Percentiles rank a stretch among this genome's conserved stretches.
These are phyloP conservation scores for Kwoniella dejecticola DNA, from an alignment of 768 basidiomycete species.

Conservation along the genomic window DNA sequence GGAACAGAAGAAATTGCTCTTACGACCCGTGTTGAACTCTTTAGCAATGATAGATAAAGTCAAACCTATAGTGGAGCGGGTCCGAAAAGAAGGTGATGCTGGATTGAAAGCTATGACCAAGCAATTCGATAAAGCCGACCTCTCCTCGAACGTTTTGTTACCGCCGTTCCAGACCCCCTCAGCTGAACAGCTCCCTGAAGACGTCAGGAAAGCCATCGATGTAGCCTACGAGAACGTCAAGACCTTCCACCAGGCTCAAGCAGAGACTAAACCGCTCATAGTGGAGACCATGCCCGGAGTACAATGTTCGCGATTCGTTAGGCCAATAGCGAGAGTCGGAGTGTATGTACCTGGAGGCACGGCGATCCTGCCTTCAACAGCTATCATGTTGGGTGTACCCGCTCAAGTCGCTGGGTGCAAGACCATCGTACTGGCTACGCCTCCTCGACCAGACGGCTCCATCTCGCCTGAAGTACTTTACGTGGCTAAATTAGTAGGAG, in stretches of 20 bases:
- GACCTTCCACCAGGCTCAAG: slow-evolving; percentile 88
- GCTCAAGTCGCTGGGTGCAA: slow-evolving; percentile 96
- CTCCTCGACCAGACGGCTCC: slow-evolving; percentile 88
- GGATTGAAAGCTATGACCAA: slow-evolving; percentile 86
- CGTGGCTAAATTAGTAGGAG: slow-evolving; percentile 87
- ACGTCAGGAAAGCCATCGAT: slow-evolving; percentile 80
- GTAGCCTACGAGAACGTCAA: slow-evolving; percentile 86
- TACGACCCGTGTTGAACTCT: slow-evolving; percentile 82
- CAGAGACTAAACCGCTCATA: slow-evolving; percentile 67
- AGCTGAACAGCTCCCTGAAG: slow-evolving; percentile 52
- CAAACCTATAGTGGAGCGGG: slow-evolving; percentile 86
- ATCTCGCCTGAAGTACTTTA: slow-evolving; percentile 98
- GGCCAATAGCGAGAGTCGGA: slow-evolving; percentile 93
- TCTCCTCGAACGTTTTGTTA: slow-evolving; percentile 69
- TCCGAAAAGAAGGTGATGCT: slow-evolving; percentile 77
- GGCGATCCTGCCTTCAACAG: slow-evolving; percentile 91
- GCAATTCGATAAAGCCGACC: slow-evolving; percentile 83
- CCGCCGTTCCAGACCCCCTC: slow-evolving; percentile 75
- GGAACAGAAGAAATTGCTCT: slow-evolving; percentile 71
- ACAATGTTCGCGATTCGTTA: slow-evolving; percentile 88
- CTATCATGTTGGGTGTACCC: slow-evolving; percentile 95
- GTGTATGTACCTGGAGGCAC: slow-evolving; percentile 97
- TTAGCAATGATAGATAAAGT: slow-evolving; percentile 90
- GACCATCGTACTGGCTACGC: slow-evolving; percentile 89
- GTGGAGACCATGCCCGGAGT: slow-evolving; percentile 99